Evolutionary conservation across 306 rosid species (phyloP).

Genomic region (Pyrus communis): DNA sequence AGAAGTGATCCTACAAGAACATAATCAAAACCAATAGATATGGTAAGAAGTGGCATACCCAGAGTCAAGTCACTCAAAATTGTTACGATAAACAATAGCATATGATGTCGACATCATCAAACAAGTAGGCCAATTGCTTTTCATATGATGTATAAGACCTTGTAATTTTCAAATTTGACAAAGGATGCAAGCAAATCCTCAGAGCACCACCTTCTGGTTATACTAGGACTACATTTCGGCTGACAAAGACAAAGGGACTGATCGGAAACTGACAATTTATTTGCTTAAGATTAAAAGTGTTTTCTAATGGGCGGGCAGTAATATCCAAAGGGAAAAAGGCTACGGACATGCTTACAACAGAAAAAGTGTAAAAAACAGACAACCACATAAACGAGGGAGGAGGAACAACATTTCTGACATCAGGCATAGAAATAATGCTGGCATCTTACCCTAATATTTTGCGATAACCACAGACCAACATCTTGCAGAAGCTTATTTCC

Average conservation of each 20-base stretch:
- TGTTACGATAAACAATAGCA: neutral
- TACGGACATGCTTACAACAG: neutral
- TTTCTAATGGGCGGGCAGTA: neutral
- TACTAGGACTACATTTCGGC: neutral
- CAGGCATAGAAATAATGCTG: neutral
- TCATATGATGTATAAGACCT: neutral
- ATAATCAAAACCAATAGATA: neutral
- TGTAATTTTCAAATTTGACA: neutral
- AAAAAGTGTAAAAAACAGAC: neutral
- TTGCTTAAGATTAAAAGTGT: neutral
- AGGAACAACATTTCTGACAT: neutral
- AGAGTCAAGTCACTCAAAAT: neutral
- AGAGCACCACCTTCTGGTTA: neutral
- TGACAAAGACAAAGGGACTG: neutral
- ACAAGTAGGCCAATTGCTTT: neutral
- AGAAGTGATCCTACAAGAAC: slow-evolving; percentile 52
- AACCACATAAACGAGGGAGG: neutral
- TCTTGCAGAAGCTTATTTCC: slow-evolving; percentile 43
- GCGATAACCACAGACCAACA: slow-evolving; percentile 65
- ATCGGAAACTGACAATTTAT: neutral
- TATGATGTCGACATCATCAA: neutral
- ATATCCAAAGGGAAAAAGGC: neutral
- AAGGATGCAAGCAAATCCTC: neutral
- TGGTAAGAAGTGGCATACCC: neutral
- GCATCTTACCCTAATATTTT: slow-evolving; percentile 49